These are phyloP conservation scores for Ustilago crameri DNA, from an alignment of 1,284 basidiomycete species.

Conservation along the genomic window DNA sequence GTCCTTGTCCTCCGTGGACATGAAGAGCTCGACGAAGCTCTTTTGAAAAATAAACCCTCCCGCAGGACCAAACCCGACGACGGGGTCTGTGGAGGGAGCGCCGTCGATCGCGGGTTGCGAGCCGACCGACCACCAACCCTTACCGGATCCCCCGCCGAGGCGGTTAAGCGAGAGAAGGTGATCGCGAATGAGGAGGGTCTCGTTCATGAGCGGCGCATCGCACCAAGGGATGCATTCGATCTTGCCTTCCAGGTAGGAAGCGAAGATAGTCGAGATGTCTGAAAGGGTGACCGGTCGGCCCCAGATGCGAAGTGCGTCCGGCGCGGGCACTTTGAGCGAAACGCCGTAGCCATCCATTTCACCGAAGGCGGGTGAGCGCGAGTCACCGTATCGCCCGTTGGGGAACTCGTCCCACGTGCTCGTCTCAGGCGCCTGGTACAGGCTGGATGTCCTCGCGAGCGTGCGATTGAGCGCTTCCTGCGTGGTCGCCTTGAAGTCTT, in stretches of 20 bases:
- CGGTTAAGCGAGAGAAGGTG: conserved; percentile 79
- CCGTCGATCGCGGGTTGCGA: conserved; percentile 79
- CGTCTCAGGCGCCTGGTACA: conserved; percentile 46
- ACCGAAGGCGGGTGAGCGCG: conserved; percentile 65
- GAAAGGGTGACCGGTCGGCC: conserved; percentile 77
- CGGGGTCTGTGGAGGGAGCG: conserved; percentile 68
- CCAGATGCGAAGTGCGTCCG: conserved; percentile 81
- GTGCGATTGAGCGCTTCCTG: conserved; percentile 44
- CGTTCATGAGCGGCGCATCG: conserved; percentile 81
- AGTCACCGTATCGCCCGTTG: conserved; percentile 66
- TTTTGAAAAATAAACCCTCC: conserved; percentile 97
- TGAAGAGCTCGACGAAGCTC: conserved; percentile 96
- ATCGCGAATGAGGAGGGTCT: conserved; percentile 83
- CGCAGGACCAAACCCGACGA: conserved; percentile 91
- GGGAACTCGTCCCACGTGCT: conserved; percentile 67
- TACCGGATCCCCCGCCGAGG: conserved; percentile 24
- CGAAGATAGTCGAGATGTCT: conserved; percentile 84
- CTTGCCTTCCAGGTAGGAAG: conserved; percentile 79
- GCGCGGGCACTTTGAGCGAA: conserved; percentile 69
- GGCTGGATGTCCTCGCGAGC: conserved; percentile 38
- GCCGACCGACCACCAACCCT: conserved; percentile 89
- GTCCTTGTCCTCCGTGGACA: conserved; percentile 75
- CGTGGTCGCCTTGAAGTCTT: conserved; percentile 40
- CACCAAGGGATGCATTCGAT: conserved; percentile 86
- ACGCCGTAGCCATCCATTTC: conserved; percentile 67